A percentile compares a stretch with the other conserved stretches of the same genome.
These are phyloP conservation scores for Suillus decipiens DNA, from an alignment of 768 basidiomycete genomes.

Conservation along the genomic window DNA sequence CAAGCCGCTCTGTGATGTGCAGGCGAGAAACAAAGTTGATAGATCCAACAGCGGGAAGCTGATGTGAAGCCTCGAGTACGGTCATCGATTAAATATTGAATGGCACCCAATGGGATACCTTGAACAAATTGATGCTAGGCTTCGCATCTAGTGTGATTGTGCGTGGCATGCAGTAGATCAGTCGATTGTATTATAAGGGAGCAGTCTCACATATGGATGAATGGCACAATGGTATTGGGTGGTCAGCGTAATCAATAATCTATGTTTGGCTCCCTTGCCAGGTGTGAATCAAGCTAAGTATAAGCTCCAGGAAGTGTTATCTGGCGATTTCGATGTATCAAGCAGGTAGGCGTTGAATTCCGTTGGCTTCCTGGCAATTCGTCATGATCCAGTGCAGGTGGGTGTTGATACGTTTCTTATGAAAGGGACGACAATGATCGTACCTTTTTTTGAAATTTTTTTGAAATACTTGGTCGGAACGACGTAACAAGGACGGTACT, in stretches of 20 bases:
- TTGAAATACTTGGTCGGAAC: background rate
- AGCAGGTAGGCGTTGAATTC: conserved; percentile 78
- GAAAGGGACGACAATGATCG: background rate
- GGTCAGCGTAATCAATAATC: background rate
- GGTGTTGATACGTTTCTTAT: conserved; percentile 51
- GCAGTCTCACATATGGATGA: background rate
- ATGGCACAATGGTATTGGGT: background rate
- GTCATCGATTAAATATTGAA: background rate
- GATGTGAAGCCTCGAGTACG: background rate
- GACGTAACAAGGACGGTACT: conserved; percentile 23
- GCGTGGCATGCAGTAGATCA: background rate
- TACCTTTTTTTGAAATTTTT: no score
- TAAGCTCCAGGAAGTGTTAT: conserved; percentile 63
- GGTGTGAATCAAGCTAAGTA: conserved; percentile 28
- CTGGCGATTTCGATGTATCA: conserved; percentile 76
- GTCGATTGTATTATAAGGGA: background rate
- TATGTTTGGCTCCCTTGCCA: background rate
- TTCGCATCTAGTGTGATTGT: background rate
- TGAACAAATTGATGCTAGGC: background rate
- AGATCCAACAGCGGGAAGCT: background rate
- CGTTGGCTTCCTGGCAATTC: conserved; percentile 44
- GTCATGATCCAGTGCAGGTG: conserved; percentile 87
- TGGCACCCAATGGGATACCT: background rate
- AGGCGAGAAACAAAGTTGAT: background rate
- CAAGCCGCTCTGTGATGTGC: background rate